A percentile compares a stretch with the other conserved stretches of the same genome.
Conservation (phyloP, 495 filamentous ascomycete species). For the Annulohypoxylon nitens region DNA sequence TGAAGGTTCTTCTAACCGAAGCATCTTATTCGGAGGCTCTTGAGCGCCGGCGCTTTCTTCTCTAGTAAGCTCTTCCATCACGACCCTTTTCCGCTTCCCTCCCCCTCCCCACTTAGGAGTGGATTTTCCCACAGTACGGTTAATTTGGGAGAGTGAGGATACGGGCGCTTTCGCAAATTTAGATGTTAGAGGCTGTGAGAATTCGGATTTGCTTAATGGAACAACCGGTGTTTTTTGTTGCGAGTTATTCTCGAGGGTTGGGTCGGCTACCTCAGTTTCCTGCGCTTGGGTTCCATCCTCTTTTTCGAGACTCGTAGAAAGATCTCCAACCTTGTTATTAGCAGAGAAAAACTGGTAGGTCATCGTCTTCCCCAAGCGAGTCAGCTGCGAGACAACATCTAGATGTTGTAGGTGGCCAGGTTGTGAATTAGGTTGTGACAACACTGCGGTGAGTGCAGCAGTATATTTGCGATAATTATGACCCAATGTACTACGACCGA, state of each 20-base stretch:
- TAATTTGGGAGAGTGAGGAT: conserved; percentile 25
- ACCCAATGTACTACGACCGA: conserved; percentile 59
- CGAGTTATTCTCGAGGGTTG: not conserved
- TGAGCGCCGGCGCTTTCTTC: not conserved
- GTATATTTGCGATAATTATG: conserved; percentile 60
- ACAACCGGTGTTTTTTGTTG: not conserved
- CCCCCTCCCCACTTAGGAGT: conserved; percentile 6
- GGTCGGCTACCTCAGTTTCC: not conserved
- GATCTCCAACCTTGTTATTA: conserved; percentile 22
- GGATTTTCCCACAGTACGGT: conserved; percentile 12
- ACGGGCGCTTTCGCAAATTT: conserved; percentile 25
- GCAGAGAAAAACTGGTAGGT: conserved; percentile 61
- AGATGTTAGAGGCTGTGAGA: conserved; percentile 30
- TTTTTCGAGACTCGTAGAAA: not conserved
- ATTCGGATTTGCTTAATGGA: conserved; percentile 10
- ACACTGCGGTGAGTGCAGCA: conserved; percentile 54
- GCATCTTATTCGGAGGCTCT: conserved; percentile 26
- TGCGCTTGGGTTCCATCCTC: conserved; percentile 1
- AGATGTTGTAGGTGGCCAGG: conserved; percentile 60
- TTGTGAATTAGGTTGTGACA: conserved; percentile 58
- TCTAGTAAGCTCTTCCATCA: not conserved
- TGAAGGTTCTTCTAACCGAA: conserved; percentile 17
- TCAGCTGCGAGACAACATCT: conserved; percentile 57
- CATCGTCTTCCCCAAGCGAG: conserved; percentile 59
- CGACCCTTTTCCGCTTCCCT: conserved; percentile 27